A percentile compares a stretch with the other conserved stretches of the same genome.
These are phyloP conservation scores for Tolypocladium capitatum DNA, from an alignment of 2,329 filamentous ascomycete genomes.

Conservation along the genomic window DNA sequence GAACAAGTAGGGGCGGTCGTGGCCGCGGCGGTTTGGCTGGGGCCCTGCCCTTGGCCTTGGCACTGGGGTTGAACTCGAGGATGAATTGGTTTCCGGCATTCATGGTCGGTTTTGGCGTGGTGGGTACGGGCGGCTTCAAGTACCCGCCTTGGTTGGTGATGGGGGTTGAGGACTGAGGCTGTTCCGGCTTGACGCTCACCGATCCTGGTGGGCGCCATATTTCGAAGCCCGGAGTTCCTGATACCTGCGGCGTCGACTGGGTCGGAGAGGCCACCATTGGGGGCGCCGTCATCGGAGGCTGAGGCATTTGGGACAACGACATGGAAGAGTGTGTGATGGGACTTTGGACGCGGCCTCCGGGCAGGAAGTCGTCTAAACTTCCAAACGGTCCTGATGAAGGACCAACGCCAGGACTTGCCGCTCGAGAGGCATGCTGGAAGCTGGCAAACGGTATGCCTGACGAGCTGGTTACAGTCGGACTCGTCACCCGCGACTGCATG, in stretches of 20 bases:
- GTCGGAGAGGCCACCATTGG: slow-evolving; percentile 8
- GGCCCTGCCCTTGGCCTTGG: slow-evolving; percentile 21
- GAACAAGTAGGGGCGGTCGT: slow-evolving; percentile 10
- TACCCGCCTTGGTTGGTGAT: slow-evolving; percentile 12
- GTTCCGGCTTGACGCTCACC: slow-evolving; percentile 12
- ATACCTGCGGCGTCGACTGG: slow-evolving; percentile 8
- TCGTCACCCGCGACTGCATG: slow-evolving; percentile 16
- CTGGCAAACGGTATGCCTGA: slow-evolving; percentile 16
- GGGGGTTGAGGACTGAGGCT: slow-evolving; percentile 9
- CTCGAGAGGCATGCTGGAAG: slow-evolving; percentile 16
- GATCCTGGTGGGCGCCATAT: slow-evolving; percentile 23
- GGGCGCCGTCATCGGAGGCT: slow-evolving; percentile 10
- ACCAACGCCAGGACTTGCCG: slow-evolving; percentile 14
- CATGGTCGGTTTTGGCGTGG: slow-evolving; percentile 24
- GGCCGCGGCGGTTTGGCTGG: slow-evolving; percentile 19
- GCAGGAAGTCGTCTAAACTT: slow-evolving; percentile 20
- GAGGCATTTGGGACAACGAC: slow-evolving; percentile 5
- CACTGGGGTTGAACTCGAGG: slow-evolving; percentile 19
- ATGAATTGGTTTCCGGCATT: slow-evolving; percentile 21
- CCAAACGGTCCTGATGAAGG: slow-evolving; percentile 17
- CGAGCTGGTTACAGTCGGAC: slow-evolving; percentile 18
- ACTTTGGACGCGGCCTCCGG: slow-evolving; percentile 13
- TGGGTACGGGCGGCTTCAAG: slow-evolving; percentile 25
- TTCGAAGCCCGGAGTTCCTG: slow-evolving; percentile 23
- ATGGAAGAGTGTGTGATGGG: slow-evolving; percentile 12